Base-by-base conservation (phyloP, 495 filamentous ascomycete species). In the Cenococcum geophilum region DNA sequence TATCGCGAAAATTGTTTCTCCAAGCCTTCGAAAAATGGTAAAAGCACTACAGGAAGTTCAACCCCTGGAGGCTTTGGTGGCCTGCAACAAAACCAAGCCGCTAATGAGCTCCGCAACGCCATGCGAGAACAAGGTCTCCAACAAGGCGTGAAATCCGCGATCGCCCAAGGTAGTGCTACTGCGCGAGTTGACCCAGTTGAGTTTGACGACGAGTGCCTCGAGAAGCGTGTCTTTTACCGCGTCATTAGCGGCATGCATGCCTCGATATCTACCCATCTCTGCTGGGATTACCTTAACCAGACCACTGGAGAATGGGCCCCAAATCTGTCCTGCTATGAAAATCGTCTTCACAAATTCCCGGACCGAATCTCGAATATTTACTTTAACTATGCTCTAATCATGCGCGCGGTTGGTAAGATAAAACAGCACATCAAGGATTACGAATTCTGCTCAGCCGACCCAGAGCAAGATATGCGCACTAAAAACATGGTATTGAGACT, bases 1-100 rank as follows among this genome's bases (percentile, higher is more conserved):
- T 98, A 98, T 75, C 82, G 89, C 22, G 93, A 98, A 73, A 98
- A 98, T 73, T 98, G 93, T 71, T 98, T 98, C 75, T 83, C 91
- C 52, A 71, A 68, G 47, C 64, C 67, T 0, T 55, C 62, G 4
- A 70, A 88, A 84, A 73, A 81, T 78, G 64, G 77, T 77, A 11
- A 78, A 78, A 22, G 60, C 74, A 21, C n/a, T 25, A 2, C 36
- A 4, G 57, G 55, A 27, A 60, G 77, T 81, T 68, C 79, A 62
- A 73, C 77, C 6, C 71, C 71, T 45, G 65, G 63, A 12, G 66
- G 53, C 55, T 64, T 73, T 42, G 61, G 63, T 12, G 68, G 67
- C 43, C 34, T 42, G 32, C 55, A 58, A 21, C 72, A 76, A 56
- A 57, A 67, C 34, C 83, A 89, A 40, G 92, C 92, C 6, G 88